Evolutionary conservation across 331 rosid genomes (phyloP), one percentile per base, ranked within the genome.

Genomic region (Quercus tomentella): DNA sequence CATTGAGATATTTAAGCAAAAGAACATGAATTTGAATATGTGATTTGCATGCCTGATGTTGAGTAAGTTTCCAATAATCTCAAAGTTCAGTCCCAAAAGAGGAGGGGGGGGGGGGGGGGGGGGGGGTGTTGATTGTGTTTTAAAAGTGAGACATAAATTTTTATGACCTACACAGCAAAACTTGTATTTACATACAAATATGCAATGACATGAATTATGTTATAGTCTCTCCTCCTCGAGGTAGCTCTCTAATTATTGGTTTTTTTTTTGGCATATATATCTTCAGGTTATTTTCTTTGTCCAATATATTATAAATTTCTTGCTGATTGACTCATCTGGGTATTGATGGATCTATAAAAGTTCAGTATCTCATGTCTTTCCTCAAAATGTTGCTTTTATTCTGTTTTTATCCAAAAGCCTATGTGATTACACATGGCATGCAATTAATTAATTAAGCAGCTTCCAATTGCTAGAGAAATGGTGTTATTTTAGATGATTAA

Each of bases 121-220:
- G 1, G 41, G n/a, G n/a, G n/a, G n/a, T n/a, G n/a, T n/a, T n/a
- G n/a, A n/a, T 7, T 37, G 45, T 37, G 45, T 37, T 37, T 37
- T 37, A 37, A 37, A 37, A 37, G 45, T 37, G 45, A 37, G 45
- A 37, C 45, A 37, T 7, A 7, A 37, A 37, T 37, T 7, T 37
- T 37, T 7, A 37, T 2, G 12, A 8, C 45, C 45, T 8, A 41
- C 45, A 8, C 45, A 41, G 45, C 8, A 41, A 41, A 41, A 41
- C 45, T 41, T 8, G 45, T 41, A 41, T 41, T 41, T 41, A 0
- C 45, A 0, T 41, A 41, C 45, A 41, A 8, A 41, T 41, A 41
- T 79, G 75, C 70, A 77, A 35, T 73, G 76, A 8, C 12, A 73
- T 78, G 55, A 65, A 73, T 26, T 83, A 15, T 41, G 61, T 63